Conservation (phyloP, 345 rosid species). For the Corymbia maculata region DNA sequence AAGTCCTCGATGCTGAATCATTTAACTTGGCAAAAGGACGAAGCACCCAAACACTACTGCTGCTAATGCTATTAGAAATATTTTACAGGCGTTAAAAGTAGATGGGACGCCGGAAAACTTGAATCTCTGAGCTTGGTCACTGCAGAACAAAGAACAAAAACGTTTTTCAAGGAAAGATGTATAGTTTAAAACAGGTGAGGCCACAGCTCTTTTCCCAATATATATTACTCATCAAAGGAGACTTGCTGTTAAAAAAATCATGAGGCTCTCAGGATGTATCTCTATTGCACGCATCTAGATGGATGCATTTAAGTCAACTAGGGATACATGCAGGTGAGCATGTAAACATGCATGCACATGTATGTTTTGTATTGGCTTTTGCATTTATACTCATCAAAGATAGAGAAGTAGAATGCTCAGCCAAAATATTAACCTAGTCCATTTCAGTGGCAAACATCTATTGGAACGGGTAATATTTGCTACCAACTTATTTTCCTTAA, state of each 20-base stretch:
- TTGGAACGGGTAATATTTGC: not conserved
- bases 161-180: not conserved
- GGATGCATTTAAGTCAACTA: not conserved
- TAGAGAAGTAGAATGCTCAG: not conserved
- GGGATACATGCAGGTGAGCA: not conserved
- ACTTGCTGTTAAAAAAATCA: not conserved
- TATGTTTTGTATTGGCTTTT: not conserved
- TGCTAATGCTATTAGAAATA: conserved; percentile 14
- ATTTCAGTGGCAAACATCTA: not conserved
- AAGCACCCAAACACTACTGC: conserved; percentile 18
- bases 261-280: not conserved
- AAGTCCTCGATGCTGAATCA: not conserved
- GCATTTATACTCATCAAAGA: not conserved
- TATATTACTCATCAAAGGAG: not conserved
- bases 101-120: conserved; percentile 45
- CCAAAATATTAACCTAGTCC: not conserved
- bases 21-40: conserved; percentile 3
- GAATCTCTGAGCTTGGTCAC: conserved; percentile 70
- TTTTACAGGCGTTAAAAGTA: conserved; percentile 4
- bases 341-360: not conserved
- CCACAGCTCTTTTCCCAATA: not conserved
- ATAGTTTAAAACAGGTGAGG: not conserved
- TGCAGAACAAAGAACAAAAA: conserved; percentile 11
- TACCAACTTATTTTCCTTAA: not conserved
- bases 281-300: not conserved